A percentile compares a stretch with the other conserved stretches of the same genome.
Conservation (phyloP, 306 rosid genomes). For the Hippophae rhamnoides region DNA sequence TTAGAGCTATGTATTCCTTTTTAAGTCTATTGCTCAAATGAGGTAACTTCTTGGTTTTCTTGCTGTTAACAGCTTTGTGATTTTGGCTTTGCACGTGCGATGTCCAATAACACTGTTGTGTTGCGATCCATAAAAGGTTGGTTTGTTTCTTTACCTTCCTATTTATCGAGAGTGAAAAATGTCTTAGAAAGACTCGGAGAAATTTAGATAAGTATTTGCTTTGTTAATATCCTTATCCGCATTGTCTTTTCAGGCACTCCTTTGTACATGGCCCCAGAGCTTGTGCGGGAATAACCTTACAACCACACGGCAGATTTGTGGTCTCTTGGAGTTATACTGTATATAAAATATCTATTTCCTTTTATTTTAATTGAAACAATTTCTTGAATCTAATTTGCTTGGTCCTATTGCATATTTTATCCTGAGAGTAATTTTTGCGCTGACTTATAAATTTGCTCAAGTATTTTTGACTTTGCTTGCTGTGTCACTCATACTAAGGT, state of each 20-base stretch:
- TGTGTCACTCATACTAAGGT: too few relatives aligned
- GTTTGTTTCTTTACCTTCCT: constrained; percentile 17
- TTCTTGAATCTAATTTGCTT: too few relatives aligned
- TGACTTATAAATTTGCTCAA: too few relatives aligned
- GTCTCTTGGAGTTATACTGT: constrained; percentile 98
- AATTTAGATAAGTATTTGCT: background rate
- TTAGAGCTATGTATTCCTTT: background rate
- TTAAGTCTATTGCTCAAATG: background rate
- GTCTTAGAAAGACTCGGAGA: constrained; percentile 3
- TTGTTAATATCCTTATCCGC: constrained; percentile 1
- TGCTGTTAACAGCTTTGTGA: constrained; percentile 70
- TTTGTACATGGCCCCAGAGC: constrained; percentile 96
- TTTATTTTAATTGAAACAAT: too few relatives aligned
- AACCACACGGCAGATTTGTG: constrained; percentile 93
- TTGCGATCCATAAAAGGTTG: constrained; percentile 92
- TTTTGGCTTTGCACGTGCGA: constrained; percentile 99
- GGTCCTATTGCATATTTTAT: too few relatives aligned
- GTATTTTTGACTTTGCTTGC: too few relatives aligned
- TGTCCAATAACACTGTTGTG: constrained; percentile 96
- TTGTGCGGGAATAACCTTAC: constrained; percentile 94
- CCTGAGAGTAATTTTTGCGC: too few relatives aligned
- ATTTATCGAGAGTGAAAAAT: constrained; percentile 11
- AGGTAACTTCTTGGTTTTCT: constrained; percentile 5
- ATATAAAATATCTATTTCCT: constrained; percentile 22
- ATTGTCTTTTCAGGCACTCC: constrained; percentile 68